Conservation (phyloP, 2,329 filamentous ascomycete species). For the Arthrobotrys conoides region DNA sequence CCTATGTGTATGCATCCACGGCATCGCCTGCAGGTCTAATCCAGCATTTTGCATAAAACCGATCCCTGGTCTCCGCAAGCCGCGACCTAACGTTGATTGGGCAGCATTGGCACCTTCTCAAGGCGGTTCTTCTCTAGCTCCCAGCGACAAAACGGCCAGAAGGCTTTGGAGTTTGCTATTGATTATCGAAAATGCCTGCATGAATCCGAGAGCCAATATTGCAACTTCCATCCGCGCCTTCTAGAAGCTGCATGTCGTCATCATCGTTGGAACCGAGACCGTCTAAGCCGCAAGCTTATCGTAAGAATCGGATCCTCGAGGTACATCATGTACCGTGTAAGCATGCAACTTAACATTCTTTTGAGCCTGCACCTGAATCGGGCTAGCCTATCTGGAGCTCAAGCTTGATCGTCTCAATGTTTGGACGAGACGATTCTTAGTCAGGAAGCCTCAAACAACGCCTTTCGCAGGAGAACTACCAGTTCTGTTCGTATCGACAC, state of each 20-base stretch:
- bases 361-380: slow-evolving; percentile 1
- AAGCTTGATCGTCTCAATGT: slow-evolving; percentile 4
- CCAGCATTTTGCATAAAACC: slow-evolving; percentile 26
- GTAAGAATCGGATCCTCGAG: slow-evolving; percentile 7
- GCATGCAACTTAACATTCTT: not conserved
- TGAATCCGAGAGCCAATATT: not conserved
- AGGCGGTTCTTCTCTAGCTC: not conserved
- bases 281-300: slow-evolving; percentile 24
- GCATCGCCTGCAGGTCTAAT: slow-evolving; percentile 46
- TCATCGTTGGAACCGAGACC: slow-evolving; percentile 8
- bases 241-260: slow-evolving; percentile 27
- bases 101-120: slow-evolving; percentile 12
- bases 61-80: slow-evolving; percentile 35
- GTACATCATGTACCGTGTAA: not conserved
- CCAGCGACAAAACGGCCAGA: not conserved
- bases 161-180: slow-evolving; percentile 3
- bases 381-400: slow-evolving; percentile 10
- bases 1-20: slow-evolving; percentile 36
- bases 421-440: slow-evolving; percentile 20
- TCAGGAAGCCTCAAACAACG: slow-evolving; percentile 27
- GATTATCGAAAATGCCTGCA: not conserved
- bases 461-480: slow-evolving; percentile 8
- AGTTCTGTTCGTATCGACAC: slow-evolving; percentile 13
- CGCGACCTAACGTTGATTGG: slow-evolving; percentile 29
- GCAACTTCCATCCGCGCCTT: slow-evolving; percentile 15